Evolutionary conservation across 495 filamentous ascomycete genomes (phyloP), one percentile per base, ranked within the genome.

Genomic region (Trichoderma parareesei): DNA sequence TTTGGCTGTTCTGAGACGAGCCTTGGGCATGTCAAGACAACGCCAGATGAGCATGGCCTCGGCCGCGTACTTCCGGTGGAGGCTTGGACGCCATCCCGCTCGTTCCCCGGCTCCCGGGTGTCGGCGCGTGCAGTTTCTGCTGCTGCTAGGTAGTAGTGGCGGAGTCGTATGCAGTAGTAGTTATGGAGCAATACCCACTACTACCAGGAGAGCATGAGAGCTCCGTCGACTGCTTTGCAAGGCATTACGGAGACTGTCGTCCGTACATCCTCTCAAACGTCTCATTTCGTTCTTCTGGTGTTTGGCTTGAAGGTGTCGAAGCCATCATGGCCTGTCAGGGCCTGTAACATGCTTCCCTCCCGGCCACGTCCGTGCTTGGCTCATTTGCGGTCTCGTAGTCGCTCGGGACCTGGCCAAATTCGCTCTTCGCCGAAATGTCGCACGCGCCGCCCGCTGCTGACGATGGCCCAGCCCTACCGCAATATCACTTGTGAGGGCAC

Each of bases 21-120:
- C 20, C 2, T 37, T 6, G 27, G 20, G 27, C 10, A 8, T 57
- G 46, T 49, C 46, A 49, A 57, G 14, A 4, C 20, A 35, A 57
- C 53, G n/a, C 8, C 8, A 13, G 20, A 57, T 13, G 20, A 33
- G 14, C 33, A 49, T 0, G n/a, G 18, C 53, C 6, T 35, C 20
- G 33, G 18, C 20, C 14, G 53, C 53, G 10, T 57, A 20, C 33
- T n/a, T 14, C 53, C 53, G 27, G 53, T 57, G 53, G 53, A 57
- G 16, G n/a, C 46, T 49, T 49, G 46, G 16, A 57, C 20, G 53
- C 33, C 53, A 37, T 57, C 53, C 53, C 53, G 53, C 33, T 57
- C 53, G 18, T 57, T 37, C 53, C 53, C 53, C 53, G 53, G 53
- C 20, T 33, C 27, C 53, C 53, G 53, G 53, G 53, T 35, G 53